Conservation (phyloP, 352 stramenopile genomes). For the Phytophthora idaei region DNA sequence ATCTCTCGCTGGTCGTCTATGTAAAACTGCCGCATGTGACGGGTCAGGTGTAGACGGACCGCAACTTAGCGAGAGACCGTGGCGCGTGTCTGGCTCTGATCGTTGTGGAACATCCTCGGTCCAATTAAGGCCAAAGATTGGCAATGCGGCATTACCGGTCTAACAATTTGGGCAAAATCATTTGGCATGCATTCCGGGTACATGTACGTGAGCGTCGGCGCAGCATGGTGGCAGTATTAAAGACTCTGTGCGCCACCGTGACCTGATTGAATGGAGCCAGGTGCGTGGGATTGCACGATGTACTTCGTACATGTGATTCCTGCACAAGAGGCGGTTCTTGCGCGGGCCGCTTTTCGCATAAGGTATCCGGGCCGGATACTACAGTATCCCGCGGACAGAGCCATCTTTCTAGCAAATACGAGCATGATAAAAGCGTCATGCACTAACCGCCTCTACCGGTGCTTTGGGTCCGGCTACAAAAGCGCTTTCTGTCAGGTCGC, state of each 20-base stretch:
- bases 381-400: background rate
- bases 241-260: background rate
- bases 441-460: constrained; percentile 12
- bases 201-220: too few species aligned
- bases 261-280: constrained; percentile 14
- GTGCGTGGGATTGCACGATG: constrained; percentile 18
- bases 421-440: background rate
- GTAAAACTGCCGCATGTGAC: constrained; percentile 21
- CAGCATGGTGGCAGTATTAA: too few species aligned
- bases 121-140: too few species aligned
- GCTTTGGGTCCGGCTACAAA: constrained; percentile 1
- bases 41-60: constrained; percentile 27
- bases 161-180: too few species aligned
- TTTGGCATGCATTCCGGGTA: too few species aligned
- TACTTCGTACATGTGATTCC: background rate
- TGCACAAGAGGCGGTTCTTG: constrained; percentile 19
- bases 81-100: constrained; percentile 15
- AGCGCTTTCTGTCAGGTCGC: constrained; percentile 10
- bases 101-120: background rate
- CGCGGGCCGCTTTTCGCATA: constrained; percentile 34
- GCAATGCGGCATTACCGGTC: too few species aligned
- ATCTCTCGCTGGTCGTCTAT: constrained; percentile 25
- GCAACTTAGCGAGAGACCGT: background rate
- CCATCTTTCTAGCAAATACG: constrained; percentile 6
- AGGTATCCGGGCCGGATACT: constrained; percentile 10